Evolutionary conservation across 495 filamentous ascomycete species (phyloP).

Genomic region (Hypoxylon crocopeplum): DNA sequence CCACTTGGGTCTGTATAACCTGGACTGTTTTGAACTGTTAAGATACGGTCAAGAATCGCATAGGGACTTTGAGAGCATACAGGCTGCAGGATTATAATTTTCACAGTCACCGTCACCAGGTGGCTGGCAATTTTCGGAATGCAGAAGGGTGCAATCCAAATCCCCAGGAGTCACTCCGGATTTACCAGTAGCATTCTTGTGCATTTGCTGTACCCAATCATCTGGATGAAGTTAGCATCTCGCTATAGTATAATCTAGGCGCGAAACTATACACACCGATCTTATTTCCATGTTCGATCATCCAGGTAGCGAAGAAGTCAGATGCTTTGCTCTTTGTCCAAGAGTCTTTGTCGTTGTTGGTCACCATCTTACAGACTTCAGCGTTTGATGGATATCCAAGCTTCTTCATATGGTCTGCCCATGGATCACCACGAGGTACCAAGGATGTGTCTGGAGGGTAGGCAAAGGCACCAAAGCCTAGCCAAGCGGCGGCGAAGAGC

Average conservation of each 20-base stretch:
- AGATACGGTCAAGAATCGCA: neutral
- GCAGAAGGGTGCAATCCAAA: neutral
- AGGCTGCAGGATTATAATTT: neutral
- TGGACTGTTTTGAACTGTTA: neutral
- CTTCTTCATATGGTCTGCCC: neutral
- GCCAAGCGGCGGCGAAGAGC: neutral
- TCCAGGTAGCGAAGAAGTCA: neutral
- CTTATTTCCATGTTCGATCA: neutral
- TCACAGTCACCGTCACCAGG: neutral
- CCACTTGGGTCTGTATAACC: neutral
- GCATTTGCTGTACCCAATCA: constrained; percentile 1
- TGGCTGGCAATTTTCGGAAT: neutral
- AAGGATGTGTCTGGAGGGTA: neutral
- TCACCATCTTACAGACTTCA: neutral
- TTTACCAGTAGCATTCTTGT: neutral
- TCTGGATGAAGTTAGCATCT: neutral
- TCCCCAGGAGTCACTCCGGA: neutral
- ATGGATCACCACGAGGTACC: neutral
- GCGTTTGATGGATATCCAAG: neutral
- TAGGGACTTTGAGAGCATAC: neutral
- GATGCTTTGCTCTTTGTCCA: neutral
- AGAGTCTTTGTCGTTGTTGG: neutral
- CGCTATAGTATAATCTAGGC: too few relatives aligned
- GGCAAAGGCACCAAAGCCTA: neutral
- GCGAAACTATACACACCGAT: neutral